phyloP scores from a whole-genome alignment of 176 grass and related monocot genomes.

The Oryza longistaminata region DNA sequence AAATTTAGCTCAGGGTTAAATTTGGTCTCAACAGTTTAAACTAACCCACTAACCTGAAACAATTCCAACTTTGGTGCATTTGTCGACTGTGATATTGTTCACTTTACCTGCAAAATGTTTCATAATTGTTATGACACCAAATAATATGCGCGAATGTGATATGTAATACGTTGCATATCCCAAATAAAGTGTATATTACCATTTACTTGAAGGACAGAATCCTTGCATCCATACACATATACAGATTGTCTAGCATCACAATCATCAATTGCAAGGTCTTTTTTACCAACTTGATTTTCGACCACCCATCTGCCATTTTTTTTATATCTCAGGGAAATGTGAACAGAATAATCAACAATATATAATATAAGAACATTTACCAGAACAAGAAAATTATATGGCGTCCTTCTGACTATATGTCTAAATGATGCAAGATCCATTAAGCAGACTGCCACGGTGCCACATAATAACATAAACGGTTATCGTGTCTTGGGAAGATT shows the following conservation, averaged over 20 bases:
- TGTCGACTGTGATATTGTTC: constrained; percentile 99
- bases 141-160: neutral
- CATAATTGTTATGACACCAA: constrained; percentile 21
- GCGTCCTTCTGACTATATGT: neutral
- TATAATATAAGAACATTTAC: constrained; percentile 9
- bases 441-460: neutral
- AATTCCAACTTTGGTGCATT: constrained; percentile 90
- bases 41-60: constrained; percentile 86
- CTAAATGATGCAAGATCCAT: constrained; percentile 24
- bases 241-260: constrained; percentile 96
- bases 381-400: constrained; percentile 2
- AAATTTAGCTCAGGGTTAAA: neutral
- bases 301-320: constrained; percentile 78
- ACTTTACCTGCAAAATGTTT: constrained; percentile 80
- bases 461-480: neutral
- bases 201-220: constrained; percentile 96
- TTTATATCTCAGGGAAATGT: neutral
- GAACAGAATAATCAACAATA: constrained; percentile 7
- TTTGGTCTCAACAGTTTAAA: constrained; percentile 22
- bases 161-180: neutral
- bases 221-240: constrained; percentile 92
- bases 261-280: constrained; percentile 82
- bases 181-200: constrained; percentile 55
- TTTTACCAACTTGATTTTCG: constrained; percentile 92
- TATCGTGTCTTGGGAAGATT: too few species aligned